phyloP scores from a whole-genome alignment of 164 flowering plant species.

The Macadamia integrifolia region DNA sequence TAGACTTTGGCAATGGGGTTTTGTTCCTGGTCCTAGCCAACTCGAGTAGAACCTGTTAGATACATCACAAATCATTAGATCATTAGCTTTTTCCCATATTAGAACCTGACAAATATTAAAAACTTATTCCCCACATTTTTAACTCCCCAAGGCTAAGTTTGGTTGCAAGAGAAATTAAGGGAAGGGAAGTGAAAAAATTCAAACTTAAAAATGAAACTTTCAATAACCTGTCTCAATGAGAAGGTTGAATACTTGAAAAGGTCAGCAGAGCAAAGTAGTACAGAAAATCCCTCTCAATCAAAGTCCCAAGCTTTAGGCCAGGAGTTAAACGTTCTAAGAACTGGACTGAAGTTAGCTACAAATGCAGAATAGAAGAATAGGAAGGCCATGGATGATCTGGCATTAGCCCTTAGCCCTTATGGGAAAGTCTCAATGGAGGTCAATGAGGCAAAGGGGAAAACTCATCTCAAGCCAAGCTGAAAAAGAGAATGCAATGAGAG shows the following conservation, averaged over 20 bases:
- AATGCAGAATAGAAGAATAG: slow-evolving; percentile 69
- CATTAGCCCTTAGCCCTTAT: slow-evolving; percentile 37
- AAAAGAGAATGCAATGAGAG: slow-evolving; percentile 31
- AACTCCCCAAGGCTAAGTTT: no score
- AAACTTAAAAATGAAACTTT: slow-evolving; percentile 22
- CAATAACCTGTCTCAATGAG: slow-evolving; percentile 27
- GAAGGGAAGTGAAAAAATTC: neutral
- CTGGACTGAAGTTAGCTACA: slow-evolving; percentile 46
- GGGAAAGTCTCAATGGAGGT: slow-evolving; percentile 62
- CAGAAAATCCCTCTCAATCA: neutral
- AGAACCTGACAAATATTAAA: neutral
- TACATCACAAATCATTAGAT: neutral
- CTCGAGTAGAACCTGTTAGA: slow-evolving; percentile 57
- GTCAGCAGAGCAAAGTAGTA: slow-evolving; percentile 1
- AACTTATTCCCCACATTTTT: no score
- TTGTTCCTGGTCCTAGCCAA: slow-evolving; percentile 69
- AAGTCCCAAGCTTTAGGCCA: slow-evolving; percentile 18
- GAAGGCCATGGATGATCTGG: slow-evolving; percentile 84
- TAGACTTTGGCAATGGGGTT: slow-evolving; percentile 67
- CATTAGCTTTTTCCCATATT: no score
- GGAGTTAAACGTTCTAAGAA: slow-evolving; percentile 37
- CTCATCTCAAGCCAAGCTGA: slow-evolving; percentile 28
- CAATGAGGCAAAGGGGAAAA: slow-evolving; percentile 42
- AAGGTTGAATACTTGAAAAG: slow-evolving; percentile 23
- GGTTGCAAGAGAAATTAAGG: no score